phyloP scores from a whole-genome alignment of 805 yeast genomes.

The Pichia paraexigua region DNA sequence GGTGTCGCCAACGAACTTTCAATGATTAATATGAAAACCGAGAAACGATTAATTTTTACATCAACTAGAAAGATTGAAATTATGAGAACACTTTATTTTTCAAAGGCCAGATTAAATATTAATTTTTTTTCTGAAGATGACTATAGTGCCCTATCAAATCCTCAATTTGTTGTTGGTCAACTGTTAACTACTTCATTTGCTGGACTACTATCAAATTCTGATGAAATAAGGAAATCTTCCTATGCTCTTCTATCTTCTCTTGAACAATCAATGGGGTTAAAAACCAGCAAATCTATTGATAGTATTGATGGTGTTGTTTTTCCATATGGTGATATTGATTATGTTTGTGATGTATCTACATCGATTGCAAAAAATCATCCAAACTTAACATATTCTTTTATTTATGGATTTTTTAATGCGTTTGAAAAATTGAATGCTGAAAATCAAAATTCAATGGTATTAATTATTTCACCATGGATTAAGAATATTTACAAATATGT shows the following conservation, averaged over 20 bases:
- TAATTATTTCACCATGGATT: slow-evolving; percentile 67
- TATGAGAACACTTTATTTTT: slow-evolving; percentile 60
- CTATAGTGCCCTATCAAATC: slow-evolving; percentile 30
- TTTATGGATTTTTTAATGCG: slow-evolving; percentile 43
- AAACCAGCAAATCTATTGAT: slow-evolving; percentile 48
- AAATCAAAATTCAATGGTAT: slow-evolving; percentile 34
- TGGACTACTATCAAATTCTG: slow-evolving; percentile 55
- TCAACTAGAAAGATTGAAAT: slow-evolving; percentile 53
- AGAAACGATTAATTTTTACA: slow-evolving; percentile 33
- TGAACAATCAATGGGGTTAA: slow-evolving; percentile 50
- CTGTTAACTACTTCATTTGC: slow-evolving; percentile 57
- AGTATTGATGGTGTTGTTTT: slow-evolving; percentile 54
- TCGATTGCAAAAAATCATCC: slow-evolving; percentile 53
- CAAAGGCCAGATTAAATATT: slow-evolving; percentile 41
- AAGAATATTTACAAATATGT: slow-evolving; percentile 54
- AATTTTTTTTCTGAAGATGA: slow-evolving; percentile 22
- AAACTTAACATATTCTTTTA: slow-evolving; percentile 49
- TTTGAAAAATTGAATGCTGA: slow-evolving; percentile 33
- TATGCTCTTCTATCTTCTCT: slow-evolving; percentile 55
- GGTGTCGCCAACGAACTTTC: slow-evolving; percentile 46
- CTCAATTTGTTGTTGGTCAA: slow-evolving; percentile 38
- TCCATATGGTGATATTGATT: slow-evolving; percentile 59
- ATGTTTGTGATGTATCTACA: slow-evolving; percentile 48
- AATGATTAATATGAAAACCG: slow-evolving; percentile 29
- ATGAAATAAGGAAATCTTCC: slow-evolving; percentile 54